Percentiles rank a stretch among this genome's conserved stretches.
These are phyloP conservation scores for Calonectria hongkongensis DNA, from an alignment of 2,329 filamentous ascomycete genomes.

Conservation along the genomic window DNA sequence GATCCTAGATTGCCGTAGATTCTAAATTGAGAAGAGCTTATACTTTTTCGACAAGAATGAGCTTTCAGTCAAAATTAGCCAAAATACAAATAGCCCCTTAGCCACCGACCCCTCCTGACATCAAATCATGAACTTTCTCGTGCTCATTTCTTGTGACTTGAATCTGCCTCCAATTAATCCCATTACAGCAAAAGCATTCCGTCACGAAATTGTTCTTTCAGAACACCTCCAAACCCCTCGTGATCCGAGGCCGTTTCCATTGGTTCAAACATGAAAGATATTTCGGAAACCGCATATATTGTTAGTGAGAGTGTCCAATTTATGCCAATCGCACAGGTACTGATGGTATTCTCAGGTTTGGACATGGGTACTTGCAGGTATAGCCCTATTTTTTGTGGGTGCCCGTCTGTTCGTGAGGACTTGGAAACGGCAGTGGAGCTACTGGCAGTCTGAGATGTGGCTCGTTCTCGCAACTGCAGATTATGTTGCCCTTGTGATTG, in stretches of 20 bases:
- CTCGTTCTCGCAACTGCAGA: background rate
- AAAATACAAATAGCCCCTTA: too few species aligned
- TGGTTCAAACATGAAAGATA: background rate
- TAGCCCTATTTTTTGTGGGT: background rate
- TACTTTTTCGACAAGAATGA: background rate
- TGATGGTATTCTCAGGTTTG: background rate
- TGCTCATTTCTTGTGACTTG: background rate
- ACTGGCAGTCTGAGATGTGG: conserved; percentile 11
- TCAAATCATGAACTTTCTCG: background rate
- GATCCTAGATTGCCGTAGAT: background rate
- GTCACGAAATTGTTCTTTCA: too few species aligned
- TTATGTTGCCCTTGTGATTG: conserved; percentile 3
- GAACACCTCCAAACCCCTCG: too few species aligned
- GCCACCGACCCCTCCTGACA: background rate
- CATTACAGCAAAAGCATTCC: background rate
- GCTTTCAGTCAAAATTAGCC: background rate
- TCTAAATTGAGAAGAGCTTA: background rate
- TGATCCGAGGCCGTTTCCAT: too few species aligned
- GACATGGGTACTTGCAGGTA: background rate
- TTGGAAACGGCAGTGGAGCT: background rate
- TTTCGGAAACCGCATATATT: background rate
- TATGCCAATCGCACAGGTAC: background rate
- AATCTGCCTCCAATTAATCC: background rate
- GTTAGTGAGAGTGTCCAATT: background rate
- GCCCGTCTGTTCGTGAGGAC: background rate